Conservation (phyloP, 805 yeast genomes). For the Brettanomyces sp. region DNA sequence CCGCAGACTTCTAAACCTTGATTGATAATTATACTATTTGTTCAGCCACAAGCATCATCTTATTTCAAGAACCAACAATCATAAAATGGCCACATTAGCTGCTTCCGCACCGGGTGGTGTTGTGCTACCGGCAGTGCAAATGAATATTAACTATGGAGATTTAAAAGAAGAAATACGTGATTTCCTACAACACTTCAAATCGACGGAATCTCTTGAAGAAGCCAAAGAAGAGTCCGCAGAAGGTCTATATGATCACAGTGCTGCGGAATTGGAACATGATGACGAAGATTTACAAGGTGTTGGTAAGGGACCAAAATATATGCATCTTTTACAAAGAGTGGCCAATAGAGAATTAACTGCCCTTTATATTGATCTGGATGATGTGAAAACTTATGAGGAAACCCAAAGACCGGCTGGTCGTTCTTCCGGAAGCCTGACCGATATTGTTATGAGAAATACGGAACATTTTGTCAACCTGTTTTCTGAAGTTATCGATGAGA, state of each 20-base stretch:
- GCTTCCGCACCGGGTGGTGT: constrained; percentile 11
- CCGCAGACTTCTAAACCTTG: no score
- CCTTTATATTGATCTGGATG: constrained; percentile 73
- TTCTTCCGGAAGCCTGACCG: constrained; percentile 29
- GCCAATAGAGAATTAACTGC: constrained; percentile 76
- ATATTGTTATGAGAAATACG: constrained; percentile 62
- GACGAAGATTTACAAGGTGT: constrained; percentile 12
- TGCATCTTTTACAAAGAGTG: constrained; percentile 61
- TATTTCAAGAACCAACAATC: no score
- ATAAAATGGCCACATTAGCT: constrained; percentile 16
- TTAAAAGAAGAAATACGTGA: constrained; percentile 49
- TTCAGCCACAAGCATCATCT: no score
- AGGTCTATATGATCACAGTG: constrained; percentile 27
- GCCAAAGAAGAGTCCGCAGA: constrained; percentile 16
- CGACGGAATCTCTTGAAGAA: constrained; percentile 13
- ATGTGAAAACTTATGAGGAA: constrained; percentile 61
- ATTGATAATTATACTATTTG: no score
- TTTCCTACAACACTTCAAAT: constrained; percentile 61
- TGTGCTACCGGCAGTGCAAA: constrained; percentile 18
- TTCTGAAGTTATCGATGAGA: constrained; percentile 61
- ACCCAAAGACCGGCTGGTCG: constrained; percentile 17
- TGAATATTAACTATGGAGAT: constrained; percentile 50
- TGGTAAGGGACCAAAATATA: constrained; percentile 58
- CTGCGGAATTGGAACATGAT: constrained; percentile 20
- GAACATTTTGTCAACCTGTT: constrained; percentile 73